Conservation (phyloP, 2,329 filamentous ascomycete genomes). For the Aspergillus glaucus region DNA sequence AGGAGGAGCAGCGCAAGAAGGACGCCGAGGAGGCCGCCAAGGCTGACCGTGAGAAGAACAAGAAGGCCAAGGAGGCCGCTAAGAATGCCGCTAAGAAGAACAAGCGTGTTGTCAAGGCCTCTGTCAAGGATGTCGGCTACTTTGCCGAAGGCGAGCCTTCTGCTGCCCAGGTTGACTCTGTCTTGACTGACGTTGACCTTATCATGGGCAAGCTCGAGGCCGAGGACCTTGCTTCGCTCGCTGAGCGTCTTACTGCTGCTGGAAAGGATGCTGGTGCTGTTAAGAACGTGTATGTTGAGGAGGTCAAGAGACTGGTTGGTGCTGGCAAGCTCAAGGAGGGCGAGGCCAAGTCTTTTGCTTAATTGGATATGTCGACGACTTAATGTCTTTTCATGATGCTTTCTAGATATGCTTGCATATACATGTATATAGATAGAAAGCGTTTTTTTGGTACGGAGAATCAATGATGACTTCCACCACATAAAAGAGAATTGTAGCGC, state of each 20-base stretch:
- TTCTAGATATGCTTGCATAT: background rate
- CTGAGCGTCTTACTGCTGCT: conserved; percentile 68
- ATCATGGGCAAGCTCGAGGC: conserved; percentile 82
- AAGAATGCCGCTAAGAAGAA: conserved; percentile 99
- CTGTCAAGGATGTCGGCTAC: conserved; percentile 97
- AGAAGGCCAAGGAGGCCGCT: conserved; percentile 97
- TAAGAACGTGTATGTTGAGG: conserved; percentile 72
- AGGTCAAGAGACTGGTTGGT: conserved; percentile 69
- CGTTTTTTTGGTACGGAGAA: background rate
- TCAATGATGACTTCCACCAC: background rate
- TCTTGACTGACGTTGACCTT: conserved; percentile 77
- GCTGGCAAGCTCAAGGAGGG: conserved; percentile 82
- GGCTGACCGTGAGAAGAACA: conserved; percentile 70
- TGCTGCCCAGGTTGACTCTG: conserved; percentile 71
- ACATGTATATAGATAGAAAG: conserved; percentile 1
- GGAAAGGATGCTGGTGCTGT: conserved; percentile 77
- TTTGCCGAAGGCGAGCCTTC: conserved; percentile 67
- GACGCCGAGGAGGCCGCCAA: conserved; percentile 86
- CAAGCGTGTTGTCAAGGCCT: conserved; percentile 90
- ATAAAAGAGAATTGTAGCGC: too few species aligned
- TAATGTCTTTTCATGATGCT: background rate
- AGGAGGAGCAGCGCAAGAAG: conserved; percentile 70
- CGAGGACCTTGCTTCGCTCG: conserved; percentile 81
- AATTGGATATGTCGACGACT: conserved; percentile 5
- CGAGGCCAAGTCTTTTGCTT: conserved; percentile 59